Evolutionary conservation across 768 basidiomycete genomes (phyloP), one percentile per base, ranked within the genome.

Genomic region (Rhizopogon sp.): DNA sequence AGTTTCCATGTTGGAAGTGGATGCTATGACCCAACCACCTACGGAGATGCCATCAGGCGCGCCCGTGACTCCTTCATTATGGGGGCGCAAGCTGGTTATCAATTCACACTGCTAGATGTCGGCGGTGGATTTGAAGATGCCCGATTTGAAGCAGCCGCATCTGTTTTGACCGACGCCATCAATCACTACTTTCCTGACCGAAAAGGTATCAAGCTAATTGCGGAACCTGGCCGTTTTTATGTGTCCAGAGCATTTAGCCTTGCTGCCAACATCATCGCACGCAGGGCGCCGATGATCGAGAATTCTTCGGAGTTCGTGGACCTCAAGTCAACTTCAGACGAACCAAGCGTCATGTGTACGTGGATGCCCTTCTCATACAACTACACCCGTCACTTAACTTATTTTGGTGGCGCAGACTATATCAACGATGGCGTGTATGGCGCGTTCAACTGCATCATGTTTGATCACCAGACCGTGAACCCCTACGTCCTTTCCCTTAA

Each of bases 391-490:
- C 11, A 17, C 42, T 31, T 14, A 37, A 35, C 25, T 16, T 25
- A 43, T 16, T 0, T 17, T 39, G n/a, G 20, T 35, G 51, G 22
- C 37, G 35, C 70, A 97, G 94, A 98, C 77, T 98, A 98, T 77
- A 93, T 98, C 81, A 98, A 98, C 74, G 96, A 98, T 70, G 97
- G 97, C 43, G 93, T 99, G 40, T 99, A 99, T 70, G 94, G 96
- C 50, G 85, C 93, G 20, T 94, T 95, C 78, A 94, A 95, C 77
- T 94, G 91, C 75, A 94, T 94, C 72, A 78, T 98, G 66, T 98
- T 98, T 72, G 97, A 98, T 73, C 97, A 99, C 72, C 94, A 96
- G 67, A 78, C 80, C 55, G 87, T 87, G n/a, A 83, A 90, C 64
- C 97, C 97, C 25, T 83, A 83, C 62, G 88, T 90, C 45, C 75